phyloP scores from a whole-genome alignment of 345 rosid genomes.

The Mercurialis annua region DNA sequence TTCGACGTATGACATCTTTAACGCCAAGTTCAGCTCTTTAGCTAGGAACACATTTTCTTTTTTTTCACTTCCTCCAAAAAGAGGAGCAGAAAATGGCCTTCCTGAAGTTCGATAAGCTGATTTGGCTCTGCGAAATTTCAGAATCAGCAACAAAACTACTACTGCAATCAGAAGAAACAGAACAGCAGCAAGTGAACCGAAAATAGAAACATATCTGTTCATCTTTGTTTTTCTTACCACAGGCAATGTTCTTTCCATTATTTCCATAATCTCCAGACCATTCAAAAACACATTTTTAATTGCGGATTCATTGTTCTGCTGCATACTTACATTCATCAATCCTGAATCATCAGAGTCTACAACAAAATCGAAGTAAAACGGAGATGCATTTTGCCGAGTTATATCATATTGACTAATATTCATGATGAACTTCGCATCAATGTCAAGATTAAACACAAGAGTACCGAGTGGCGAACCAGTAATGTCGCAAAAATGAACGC shows the following conservation, averaged over 20 bases:
- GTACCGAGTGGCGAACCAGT: not conserved
- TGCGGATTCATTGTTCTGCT: not conserved
- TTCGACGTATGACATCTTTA: constrained; percentile 38
- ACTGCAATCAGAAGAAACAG: not conserved
- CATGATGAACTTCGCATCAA: constrained; percentile 21
- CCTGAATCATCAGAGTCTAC: constrained; percentile 45
- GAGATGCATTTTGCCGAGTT: not conserved
- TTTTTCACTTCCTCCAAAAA: constrained; percentile 22
- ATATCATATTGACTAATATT: constrained; percentile 12
- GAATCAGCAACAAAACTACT: constrained; percentile 21
- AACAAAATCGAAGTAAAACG: constrained; percentile 45
- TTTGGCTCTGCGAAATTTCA: constrained; percentile 29
- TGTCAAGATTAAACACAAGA: constrained; percentile 31
- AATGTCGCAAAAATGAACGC: constrained; percentile 57
- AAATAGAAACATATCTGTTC: constrained; percentile 2
- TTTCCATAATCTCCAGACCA: constrained; percentile 54
- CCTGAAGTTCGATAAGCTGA: constrained; percentile 13
- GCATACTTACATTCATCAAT: constrained; percentile 30
- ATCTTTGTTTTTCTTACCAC: not conserved
- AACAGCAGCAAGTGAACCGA: constrained; percentile 18
- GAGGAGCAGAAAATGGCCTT: constrained; percentile 27
- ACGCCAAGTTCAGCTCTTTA: constrained; percentile 31
- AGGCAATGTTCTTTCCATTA: constrained; percentile 21
- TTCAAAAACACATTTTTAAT: constrained; percentile 31
- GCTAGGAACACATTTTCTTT: constrained; percentile 14